Conservation (phyloP, 306 rosid species). For the Fragaria nilgerrensis region DNA sequence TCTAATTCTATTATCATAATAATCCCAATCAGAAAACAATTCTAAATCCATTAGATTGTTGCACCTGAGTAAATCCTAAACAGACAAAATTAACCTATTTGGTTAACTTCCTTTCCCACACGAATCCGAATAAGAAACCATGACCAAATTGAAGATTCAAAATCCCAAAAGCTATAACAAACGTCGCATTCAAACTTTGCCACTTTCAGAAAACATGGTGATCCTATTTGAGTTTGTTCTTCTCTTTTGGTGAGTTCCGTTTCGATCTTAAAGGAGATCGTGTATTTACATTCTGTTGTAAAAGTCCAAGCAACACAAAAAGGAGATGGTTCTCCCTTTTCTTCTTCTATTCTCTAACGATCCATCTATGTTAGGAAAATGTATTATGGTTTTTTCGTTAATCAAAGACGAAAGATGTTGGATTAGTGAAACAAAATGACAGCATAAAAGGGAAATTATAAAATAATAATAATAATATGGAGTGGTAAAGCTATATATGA, state of each 20-base stretch:
- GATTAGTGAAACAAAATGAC: neutral
- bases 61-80: too few relatives aligned
- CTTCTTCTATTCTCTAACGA: neutral
- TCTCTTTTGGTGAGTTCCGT: neutral
- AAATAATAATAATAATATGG: neutral
- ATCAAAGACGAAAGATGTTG: neutral
- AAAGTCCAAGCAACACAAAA: neutral
- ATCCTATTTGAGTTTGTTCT: neutral
- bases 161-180: too few relatives aligned
- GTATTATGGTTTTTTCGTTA: too few relatives aligned
- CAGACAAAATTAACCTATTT: too few relatives aligned
- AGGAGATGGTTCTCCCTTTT: neutral
- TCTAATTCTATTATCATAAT: too few relatives aligned
- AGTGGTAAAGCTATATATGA: neutral
- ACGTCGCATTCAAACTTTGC: neutral
- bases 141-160: too few relatives aligned
- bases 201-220: neutral
- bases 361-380: neutral
- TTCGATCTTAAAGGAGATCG: neutral
- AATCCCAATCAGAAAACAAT: too few relatives aligned
- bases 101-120: too few relatives aligned
- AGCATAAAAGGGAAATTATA: neutral
- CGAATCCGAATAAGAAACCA: too few relatives aligned
- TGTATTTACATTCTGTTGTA: neutral
- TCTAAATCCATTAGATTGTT: too few relatives aligned